Base-by-base conservation (phyloP, 306 rosid species). In the Alnus glutinosa region DNA sequence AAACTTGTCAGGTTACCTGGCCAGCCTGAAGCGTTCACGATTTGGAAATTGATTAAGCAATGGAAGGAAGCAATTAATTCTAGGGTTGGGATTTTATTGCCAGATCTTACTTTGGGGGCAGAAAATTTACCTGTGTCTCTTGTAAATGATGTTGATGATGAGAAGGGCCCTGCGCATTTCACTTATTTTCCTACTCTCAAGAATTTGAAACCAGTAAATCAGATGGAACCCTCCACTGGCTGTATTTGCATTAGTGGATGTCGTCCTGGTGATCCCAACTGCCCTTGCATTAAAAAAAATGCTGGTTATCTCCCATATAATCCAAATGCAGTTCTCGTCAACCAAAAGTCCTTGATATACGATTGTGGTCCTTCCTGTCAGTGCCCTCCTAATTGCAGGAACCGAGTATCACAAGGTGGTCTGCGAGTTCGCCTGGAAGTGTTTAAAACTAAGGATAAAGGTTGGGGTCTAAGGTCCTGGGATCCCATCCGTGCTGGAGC, bases 131-230 rank as follows among this genome's bases (percentile, higher is more conserved):
- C 97, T 7, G 98, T 94, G 67, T 92, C 97, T 81, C 93, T 94
- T 76, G 97, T 92, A 58, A 92, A 94, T 73, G 98, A 94, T 79
- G 90, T 94, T 77, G 98, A 94, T 82, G 84, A 71, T 2, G 97
- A 94, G 90, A 94, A 94, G 86, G 98, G 98, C 61, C 98, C 97
- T 81, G 93, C 97, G 3, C 89, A 92, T 77, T 94, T 94, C 87
- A 89, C 92, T 12, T 94, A 92, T 74, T 70, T 48, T 62, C 83
- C 93, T 59, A 75, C 82, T 80, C 92, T 92, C 73, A 91, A 89
- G 91, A 87, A 85, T 84, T 68, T 79, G 51, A 90, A 85, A 86
- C 80, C 85, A 28, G 67, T 83, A 39, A 83, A 88, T 82, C 83
- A 86, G 1, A 39, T 71, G 13, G 91, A 89, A 51, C 78, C 93